Percentiles rank a stretch among this genome's conserved stretches.
Conservation (phyloP, 305 asterid genomes). For the Stenogyne calaminthoides region DNA sequence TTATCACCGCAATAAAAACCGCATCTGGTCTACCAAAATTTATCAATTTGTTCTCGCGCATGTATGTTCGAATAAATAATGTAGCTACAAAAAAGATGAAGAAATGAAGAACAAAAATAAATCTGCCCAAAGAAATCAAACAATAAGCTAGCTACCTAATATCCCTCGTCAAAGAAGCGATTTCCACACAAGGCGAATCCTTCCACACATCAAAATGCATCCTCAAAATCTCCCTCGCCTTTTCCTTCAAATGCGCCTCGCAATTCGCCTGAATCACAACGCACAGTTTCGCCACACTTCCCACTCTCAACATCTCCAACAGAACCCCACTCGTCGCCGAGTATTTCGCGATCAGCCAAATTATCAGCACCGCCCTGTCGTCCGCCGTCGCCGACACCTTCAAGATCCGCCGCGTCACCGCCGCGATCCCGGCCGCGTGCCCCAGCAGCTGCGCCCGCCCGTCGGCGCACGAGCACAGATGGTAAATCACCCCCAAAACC, state of each 20-base stretch:
- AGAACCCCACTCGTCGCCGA: slow-evolving; percentile 65
- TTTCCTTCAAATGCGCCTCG: slow-evolving; percentile 58
- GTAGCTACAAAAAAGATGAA: too few species aligned
- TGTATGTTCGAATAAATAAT: too few species aligned
- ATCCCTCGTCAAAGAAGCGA: background rate
- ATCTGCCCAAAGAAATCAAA: too few species aligned
- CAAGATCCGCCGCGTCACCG: slow-evolving; percentile 57
- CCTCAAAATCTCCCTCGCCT: slow-evolving; percentile 54
- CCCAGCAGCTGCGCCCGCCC: slow-evolving; percentile 67
- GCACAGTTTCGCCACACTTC: slow-evolving; percentile 77
- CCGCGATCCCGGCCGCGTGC: slow-evolving; percentile 66
- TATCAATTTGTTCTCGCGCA: too few species aligned
- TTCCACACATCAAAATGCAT: slow-evolving; percentile 73
- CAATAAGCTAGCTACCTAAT: background rate
- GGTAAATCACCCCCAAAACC: slow-evolving; percentile 30
- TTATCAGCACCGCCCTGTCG: slow-evolving; percentile 47
- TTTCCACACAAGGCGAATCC: slow-evolving; percentile 46
- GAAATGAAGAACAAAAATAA: too few species aligned
- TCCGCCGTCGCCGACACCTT: slow-evolving; percentile 59
- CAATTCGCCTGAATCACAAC: slow-evolving; percentile 80
- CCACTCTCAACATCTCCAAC: slow-evolving; percentile 77
- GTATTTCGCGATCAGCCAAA: slow-evolving; percentile 48
- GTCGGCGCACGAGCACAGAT: slow-evolving; percentile 65
- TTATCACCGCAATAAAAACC: too few species aligned
- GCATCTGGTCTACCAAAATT: too few species aligned